Percentiles rank a stretch among this genome's conserved stretches.
Evolutionary conservation across 2,329 filamentous ascomycete species (phyloP).

Genomic region (Colletotrichum sp.): DNA sequence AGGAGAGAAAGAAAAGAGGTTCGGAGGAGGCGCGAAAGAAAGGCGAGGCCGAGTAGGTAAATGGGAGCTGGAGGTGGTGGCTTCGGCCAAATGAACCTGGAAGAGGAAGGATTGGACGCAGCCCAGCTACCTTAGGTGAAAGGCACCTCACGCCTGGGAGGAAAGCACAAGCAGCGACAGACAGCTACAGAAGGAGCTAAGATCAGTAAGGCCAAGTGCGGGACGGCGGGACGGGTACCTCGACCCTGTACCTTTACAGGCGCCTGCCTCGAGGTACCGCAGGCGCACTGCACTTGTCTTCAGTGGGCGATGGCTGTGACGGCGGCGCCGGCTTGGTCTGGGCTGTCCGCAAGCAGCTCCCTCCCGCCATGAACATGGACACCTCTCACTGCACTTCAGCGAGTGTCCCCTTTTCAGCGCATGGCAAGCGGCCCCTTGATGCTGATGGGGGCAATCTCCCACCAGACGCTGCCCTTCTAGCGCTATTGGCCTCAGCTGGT

Average conservation of each 20-base stretch:
- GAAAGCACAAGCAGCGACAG: neutral
- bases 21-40: neutral
- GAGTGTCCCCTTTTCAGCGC: neutral
- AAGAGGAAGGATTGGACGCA: neutral
- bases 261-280: neutral
- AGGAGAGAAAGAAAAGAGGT: neutral
- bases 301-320: neutral
- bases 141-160: neutral
- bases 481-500: neutral
- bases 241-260: neutral
- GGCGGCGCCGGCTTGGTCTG: neutral
- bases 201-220: conserved; percentile 1
- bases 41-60: conserved; percentile 10
- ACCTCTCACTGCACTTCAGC: neutral
- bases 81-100: neutral
- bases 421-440: neutral
- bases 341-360: neutral
- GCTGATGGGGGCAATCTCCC: neutral
- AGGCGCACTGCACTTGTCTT: neutral
- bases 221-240: neutral
- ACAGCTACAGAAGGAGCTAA: neutral
- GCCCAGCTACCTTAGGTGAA: neutral
- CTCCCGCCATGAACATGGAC: neutral
- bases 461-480: neutral
- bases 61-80: neutral